Base-by-base conservation (phyloP, 805 yeast species). In the Zygotorulaspora florentina region DNA sequence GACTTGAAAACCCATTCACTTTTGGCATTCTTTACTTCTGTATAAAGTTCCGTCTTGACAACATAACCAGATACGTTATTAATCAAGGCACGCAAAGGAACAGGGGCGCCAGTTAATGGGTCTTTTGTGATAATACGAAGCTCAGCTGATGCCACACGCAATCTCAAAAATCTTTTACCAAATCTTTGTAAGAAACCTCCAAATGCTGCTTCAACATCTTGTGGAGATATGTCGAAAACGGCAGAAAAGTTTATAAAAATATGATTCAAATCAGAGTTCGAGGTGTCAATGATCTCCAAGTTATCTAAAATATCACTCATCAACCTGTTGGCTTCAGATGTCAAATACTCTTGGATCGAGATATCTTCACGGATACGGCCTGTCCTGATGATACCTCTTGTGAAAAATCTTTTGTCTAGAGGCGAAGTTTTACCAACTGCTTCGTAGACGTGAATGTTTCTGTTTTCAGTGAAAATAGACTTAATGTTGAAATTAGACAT, bases 1-100 rank as follows among this genome's bases (percentile, higher is more conserved):
- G 96, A 87, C 71, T 88, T 90, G 83, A 91, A 93, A 26, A 93
- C 87, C 97, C 97, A 90, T 61, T 90, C 96, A 53, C 96, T 96
- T 61, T 84, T 82, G 46, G 86, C 76, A 65, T 89, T 91, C 75
- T 85, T 88, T 55, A 89, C 87, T 70, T 93, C 99, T 65, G 89
- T 85, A 73, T 91, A 93, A 66, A 93, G 74, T 60, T 95, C 98
- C 42, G 95, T 85, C 70, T 87, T 89, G 47, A 93, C 97, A 52
- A 93, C 99, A 62, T 89, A 95, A 58, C 99, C 99, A 53, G 95
- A 85, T 30, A 91, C 96, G 61, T 93, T 93, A 73, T 86, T 90
- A 62, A 95, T 90, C 72, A 91, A 81, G 37, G 98, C 99, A 67
- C 99, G 83, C 59, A 93, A 79, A 61, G 99, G 99, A 80, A 87